Conservation (phyloP, 257 asterid genomes). For the Handroanthus guayacan region DNA sequence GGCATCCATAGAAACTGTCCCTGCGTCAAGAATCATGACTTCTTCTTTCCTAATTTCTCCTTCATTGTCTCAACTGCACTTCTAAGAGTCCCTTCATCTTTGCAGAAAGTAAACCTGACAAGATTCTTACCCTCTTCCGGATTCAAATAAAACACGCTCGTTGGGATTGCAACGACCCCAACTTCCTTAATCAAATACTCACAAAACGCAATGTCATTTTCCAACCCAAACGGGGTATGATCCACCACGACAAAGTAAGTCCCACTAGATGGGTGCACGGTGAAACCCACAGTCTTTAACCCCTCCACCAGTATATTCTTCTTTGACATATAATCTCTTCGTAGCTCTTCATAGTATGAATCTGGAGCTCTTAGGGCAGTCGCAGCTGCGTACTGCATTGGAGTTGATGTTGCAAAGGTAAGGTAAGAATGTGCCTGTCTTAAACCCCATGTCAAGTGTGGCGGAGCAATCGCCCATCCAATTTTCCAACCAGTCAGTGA, state of each 20-base stretch:
- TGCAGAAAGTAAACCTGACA: conserved; percentile 83
- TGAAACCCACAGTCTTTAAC: conserved; percentile 66
- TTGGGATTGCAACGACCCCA: conserved; percentile 80
- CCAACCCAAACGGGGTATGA: conserved; percentile 71
- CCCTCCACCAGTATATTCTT: conserved; percentile 75
- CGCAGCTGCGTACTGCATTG: conserved; percentile 75
- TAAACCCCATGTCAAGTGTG: conserved; percentile 78
- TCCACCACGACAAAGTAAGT: conserved; percentile 77
- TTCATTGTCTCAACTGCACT: conserved; percentile 74
- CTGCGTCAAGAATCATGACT: not conserved
- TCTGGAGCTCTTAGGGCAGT: conserved; percentile 68
- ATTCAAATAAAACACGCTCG: conserved; percentile 72
- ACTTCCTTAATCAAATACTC: conserved; percentile 78
- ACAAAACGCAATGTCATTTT: conserved; percentile 68
- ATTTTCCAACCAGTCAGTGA: conserved; percentile 84
- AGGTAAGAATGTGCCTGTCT: conserved; percentile 77
- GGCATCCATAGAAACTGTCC: not conserved
- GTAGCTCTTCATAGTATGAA: conserved; percentile 67
- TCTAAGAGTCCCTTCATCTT: conserved; percentile 71
- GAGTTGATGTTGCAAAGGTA: conserved; percentile 81
- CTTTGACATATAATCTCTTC: conserved; percentile 59
- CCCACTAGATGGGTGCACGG: conserved; percentile 71
- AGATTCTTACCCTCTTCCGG: conserved; percentile 84
- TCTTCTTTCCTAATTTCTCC: conserved; percentile 45
- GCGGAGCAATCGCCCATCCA: conserved; percentile 88